Percentiles rank a stretch among this genome's conserved stretches.
phyloP scores from a whole-genome alignment of 2,329 filamentous ascomycete genomes.

The Ustulina deusta region DNA sequence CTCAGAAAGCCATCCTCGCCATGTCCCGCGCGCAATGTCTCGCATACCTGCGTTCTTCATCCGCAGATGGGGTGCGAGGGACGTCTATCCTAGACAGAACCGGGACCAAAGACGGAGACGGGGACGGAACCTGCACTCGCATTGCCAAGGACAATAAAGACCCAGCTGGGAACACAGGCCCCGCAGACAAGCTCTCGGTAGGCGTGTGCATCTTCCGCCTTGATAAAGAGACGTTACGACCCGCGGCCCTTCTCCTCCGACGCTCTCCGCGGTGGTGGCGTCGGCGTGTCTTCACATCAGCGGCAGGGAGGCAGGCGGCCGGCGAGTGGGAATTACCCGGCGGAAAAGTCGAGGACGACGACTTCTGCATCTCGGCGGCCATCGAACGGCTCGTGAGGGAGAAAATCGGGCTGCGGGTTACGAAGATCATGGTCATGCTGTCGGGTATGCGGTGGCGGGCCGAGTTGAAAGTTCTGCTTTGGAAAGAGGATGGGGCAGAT shows the following conservation, averaged over 20 bases:
- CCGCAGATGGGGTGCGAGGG: neutral
- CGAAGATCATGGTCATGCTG: constrained; percentile 45
- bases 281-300: constrained; percentile 8
- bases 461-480: constrained; percentile 41
- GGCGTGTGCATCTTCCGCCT: constrained; percentile 49
- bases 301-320: neutral
- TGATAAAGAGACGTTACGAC: constrained; percentile 43
- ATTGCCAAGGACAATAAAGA: neutral
- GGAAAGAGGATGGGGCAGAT: constrained; percentile 32
- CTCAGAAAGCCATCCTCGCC: constrained; percentile 47
- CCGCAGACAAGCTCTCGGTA: constrained; percentile 42
- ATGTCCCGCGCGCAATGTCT: constrained; percentile 50
- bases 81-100: neutral
- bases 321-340: constrained; percentile 47
- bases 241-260: constrained; percentile 46
- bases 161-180: neutral
- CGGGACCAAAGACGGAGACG: neutral
- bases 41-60: constrained; percentile 29
- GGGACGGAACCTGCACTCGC: neutral
- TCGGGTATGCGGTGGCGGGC: constrained; percentile 38
- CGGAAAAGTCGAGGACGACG: constrained; percentile 45
- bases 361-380: constrained; percentile 50
- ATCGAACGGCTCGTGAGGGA: constrained; percentile 45
- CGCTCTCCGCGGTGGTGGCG: constrained; percentile 34
- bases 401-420: constrained; percentile 45